Evolutionary conservation across 805 yeast genomes (phyloP), one percentile per base, ranked within the genome.

Genomic region (Candida sanyiensis): DNA sequence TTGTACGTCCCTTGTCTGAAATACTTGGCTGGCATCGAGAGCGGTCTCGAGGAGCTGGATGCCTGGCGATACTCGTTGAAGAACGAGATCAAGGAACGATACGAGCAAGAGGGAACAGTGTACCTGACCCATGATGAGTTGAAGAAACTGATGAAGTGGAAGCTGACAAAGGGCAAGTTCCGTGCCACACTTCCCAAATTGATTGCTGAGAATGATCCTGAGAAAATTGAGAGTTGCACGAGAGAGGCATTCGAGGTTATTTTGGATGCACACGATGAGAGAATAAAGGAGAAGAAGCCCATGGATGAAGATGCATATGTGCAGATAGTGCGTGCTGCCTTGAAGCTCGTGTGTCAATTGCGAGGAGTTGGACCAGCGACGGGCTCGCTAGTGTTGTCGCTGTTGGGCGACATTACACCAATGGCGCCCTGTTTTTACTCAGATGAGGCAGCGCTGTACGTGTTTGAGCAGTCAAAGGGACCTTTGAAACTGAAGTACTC

Each of bases 361-460:
- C 13, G 55, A 31, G 58, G 59, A 3, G 56, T 55, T 5, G 58
- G 59, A 0, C 59, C 59, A 2, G 59, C 59, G 1, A 55, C 58
- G 3, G 56, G 49, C 1, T 55, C 59, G 1, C 25, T 55, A 17
- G 21, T 55, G 3, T 36, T 55, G 2, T 53, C 57, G 2, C 17
- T 44, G 4, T 26, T 53, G 15, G 34, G 32, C 9, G 33, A 30
- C 8, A 41, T 50, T n/a, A 44, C 49, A 0, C 25, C 8, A 0
- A n/a, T 27, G 3, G 52, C 58, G 3, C 59, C 59, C 7, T 54
- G 57, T 7, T 55, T 52, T 32, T 55, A 38, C 39, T 50, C 56
- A 7, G 59, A 55, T 34, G 59, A 55, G 33, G 38, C 48, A 7
- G 59, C 56, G 0, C 25, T 32, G 15, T 44, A 26, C 11, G 39